A percentile compares a stretch with the other conserved stretches of the same genome.
Evolutionary conservation across 1,139 yeast species (phyloP).

Genomic region (Wickerhamomyces sp.): DNA sequence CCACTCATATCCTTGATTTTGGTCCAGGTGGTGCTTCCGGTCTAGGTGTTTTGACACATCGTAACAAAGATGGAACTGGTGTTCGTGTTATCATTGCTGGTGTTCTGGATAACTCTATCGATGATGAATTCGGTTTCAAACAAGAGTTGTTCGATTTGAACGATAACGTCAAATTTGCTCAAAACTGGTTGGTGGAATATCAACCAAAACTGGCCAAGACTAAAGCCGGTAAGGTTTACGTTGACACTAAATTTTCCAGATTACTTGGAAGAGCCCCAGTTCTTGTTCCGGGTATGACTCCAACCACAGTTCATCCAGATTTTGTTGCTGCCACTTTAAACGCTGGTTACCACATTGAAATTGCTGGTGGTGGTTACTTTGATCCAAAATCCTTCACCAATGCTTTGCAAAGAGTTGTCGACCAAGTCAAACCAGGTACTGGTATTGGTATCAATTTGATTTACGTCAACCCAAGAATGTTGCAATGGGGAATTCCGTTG

Average conservation of each 20-base stretch:
- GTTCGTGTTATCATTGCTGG: constrained; percentile 93
- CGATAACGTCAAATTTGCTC: constrained; percentile 67
- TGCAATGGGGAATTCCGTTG: constrained; percentile 98
- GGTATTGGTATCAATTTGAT: constrained; percentile 90
- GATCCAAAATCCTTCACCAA: constrained; percentile 60
- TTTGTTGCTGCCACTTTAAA: constrained; percentile 90
- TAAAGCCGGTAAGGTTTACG: constrained; percentile 65
- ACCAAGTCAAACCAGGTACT: constrained; percentile 69
- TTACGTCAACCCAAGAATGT: constrained; percentile 94
- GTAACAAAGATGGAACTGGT: constrained; percentile 98
- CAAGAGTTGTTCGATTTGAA: constrained; percentile 85
- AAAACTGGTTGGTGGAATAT: constrained; percentile 86
- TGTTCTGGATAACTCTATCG: constrained; percentile 61
- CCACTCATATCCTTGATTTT: constrained; percentile 89
- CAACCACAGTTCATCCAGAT: constrained; percentile 91
- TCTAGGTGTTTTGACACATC: constrained; percentile 89
- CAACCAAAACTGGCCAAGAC: constrained; percentile 82
- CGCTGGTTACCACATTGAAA: constrained; percentile 95
- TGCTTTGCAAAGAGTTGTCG: constrained; percentile 70
- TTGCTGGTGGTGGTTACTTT: constrained; percentile 99
- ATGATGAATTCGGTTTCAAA: constrained; percentile 84
- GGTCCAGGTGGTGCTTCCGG: constrained; percentile 99
- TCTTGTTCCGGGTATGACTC: constrained; percentile 99
- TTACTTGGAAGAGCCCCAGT: constrained; percentile 92
- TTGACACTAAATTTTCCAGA: constrained; percentile 91